phyloP scores from a whole-genome alignment of 208 protist genomes.

The Naegleria lovaniensis region DNA sequence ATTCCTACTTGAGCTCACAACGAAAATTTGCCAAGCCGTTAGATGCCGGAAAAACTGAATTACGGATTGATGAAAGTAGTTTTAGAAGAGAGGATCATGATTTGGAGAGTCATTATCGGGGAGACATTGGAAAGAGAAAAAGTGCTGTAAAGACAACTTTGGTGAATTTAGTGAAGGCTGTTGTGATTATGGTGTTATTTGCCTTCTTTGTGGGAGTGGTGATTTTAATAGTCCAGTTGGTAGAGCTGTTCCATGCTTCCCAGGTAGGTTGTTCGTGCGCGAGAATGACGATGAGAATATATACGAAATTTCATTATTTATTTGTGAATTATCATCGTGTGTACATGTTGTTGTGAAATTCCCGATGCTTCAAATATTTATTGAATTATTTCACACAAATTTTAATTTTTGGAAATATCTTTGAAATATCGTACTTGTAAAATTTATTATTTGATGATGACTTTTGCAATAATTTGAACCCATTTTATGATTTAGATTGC shows the following conservation, averaged over 20 bases:
- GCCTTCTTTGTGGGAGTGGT: neutral
- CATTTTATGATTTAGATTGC: too few relatives aligned
- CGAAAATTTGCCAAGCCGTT: neutral
- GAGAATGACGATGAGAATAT: neutral
- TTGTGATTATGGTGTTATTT: neutral
- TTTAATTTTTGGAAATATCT: too few relatives aligned
- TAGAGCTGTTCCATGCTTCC: neutral
- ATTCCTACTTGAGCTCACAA: too few relatives aligned
- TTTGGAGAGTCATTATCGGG: neutral
- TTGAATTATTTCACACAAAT: neutral
- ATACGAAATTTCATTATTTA: too few relatives aligned
- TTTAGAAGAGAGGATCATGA: neutral
- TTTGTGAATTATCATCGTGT: too few relatives aligned
- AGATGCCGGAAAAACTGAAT: neutral
- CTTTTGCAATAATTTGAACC: too few relatives aligned
- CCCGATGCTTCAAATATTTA: neutral
- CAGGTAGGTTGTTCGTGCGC: neutral
- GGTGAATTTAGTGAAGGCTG: neutral
- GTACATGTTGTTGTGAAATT: neutral
- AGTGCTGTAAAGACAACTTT: neutral
- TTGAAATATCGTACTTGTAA: too few relatives aligned
- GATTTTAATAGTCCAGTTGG: neutral
- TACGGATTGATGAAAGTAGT: neutral
- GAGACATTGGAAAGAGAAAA: neutral
- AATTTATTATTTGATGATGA: too few relatives aligned